Base-by-base conservation (phyloP, 805 yeast genomes). In the Lipomyces kockii region DNA sequence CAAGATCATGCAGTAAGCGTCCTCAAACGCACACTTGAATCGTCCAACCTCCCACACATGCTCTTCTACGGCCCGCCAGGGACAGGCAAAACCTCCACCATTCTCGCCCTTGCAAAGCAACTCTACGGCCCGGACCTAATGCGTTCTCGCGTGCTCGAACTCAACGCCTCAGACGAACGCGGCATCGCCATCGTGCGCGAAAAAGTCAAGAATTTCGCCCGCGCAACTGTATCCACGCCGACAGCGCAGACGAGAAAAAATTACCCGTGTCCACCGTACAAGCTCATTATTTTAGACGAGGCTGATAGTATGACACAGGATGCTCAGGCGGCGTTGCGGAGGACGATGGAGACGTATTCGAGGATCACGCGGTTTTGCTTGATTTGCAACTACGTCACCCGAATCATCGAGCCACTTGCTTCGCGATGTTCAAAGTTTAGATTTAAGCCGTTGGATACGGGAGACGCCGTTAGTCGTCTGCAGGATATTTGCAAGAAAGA, bases 261-360 rank as follows among this genome's bases (percentile, higher is more conserved):
- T 22, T 93, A 92, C 79, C 97, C 98, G 1, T 94, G 98, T 76
- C 98, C 99, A 0, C 98, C 98, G 4, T 95, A 91, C 79, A 95
- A 95, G 77, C 87, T 95, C 74, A 89, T 95, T 71, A 91, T 95
- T 55, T 80, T 95, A 63, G 98, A 93, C 80, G 98, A 93, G 78
- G 98, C 98, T 0, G 98, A 95, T 78, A 91, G 97, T 12, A 95
- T 95, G 98, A 95, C 99, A 9, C 85, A 91, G 55, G 98, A 92
- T 74, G 99, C 99, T 0, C 99, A 95, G 77, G 86, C 92, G 64
- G 99, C 99, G 0, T 82, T 95, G 71, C 86, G 99, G 80, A 85
- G 99, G 78, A 94, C 97, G 0, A 90, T 90, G 93, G 97, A 92
- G 76, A 90, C 89, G 2, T 93, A 91, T 78, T 90, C 98, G 1